A percentile compares a stretch with the other conserved stretches of the same genome.
These are phyloP conservation scores for Sporothrix globosa DNA, from an alignment of 2,329 filamentous ascomycete species.

Conservation along the genomic window DNA sequence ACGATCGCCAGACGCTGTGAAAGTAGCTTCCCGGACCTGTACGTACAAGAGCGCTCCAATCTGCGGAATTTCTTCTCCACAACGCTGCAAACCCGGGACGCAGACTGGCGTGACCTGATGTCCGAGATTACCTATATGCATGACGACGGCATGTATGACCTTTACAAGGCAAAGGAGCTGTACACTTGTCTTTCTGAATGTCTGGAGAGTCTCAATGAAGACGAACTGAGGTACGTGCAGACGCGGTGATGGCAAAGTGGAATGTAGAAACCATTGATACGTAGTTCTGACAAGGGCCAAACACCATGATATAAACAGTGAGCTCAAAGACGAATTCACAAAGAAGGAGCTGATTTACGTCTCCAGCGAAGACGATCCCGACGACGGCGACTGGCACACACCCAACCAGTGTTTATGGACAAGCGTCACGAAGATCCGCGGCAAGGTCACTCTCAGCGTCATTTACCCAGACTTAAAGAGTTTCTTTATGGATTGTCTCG, in stretches of 20 bases:
- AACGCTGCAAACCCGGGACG: slow-evolving; percentile 11
- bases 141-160: neutral
- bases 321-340: neutral
- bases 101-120: slow-evolving; percentile 10
- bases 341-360: neutral
- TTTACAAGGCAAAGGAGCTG: neutral
- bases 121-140: neutral
- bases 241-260: neutral
- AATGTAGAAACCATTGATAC: neutral
- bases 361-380: neutral
- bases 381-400: neutral
- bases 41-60: neutral
- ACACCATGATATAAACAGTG: neutral
- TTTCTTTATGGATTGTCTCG: slow-evolving; percentile 24
- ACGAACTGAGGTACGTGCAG: neutral
- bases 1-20: neutral
- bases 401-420: slow-evolving; percentile 24
- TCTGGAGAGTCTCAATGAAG: neutral
- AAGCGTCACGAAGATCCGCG: slow-evolving; percentile 23
- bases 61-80: slow-evolving; percentile 20
- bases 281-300: neutral
- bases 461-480: slow-evolving; percentile 9
- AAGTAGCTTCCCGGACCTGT: neutral
- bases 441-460: slow-evolving; percentile 14
- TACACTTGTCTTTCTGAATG: slow-evolving; percentile 1